Evolutionary conservation across 1,284 basidiomycete genomes (phyloP), one percentile per base, ranked within the genome.

Genomic region (Bondarzewia mesenterica): DNA sequence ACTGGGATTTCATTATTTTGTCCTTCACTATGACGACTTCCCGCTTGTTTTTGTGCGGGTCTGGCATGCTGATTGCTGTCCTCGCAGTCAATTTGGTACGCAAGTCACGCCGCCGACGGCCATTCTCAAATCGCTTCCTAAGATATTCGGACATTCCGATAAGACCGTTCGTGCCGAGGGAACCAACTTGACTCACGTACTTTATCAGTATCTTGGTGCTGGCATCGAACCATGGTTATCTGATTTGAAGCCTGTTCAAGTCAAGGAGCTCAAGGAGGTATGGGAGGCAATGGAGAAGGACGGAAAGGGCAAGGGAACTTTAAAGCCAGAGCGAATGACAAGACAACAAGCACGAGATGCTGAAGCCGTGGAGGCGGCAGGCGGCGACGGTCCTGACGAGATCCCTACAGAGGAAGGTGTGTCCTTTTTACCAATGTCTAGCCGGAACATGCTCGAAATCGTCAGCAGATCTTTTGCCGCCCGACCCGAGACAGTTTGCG

Each of bases 161-260:
- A 99, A 99, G 71, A 89, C 82, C 29, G 96, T 99, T 43, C 88
- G 96, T 52, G 82, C 92, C 1, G 96, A 99, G 68, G 95, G 93
- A 32, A 82, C 82, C 0, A 70, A 74, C 36, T 82, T 99, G 16
- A 77, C 83, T 0, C 81, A 88, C 56, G 73, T 76, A 3, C 69
- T 99, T 5, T 95, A 99, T 71, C 85, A 87, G 54, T 94, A 84
- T 63, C 82, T 99, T 54, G 96, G 96, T 20, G 72, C 87, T 1
- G 88, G 85, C 1, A 85, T 99, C 52, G 85, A 93, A 48, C 81
- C 93, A 40, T 92, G 85, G 68, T 71, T 99, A 8, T 71, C 80
- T n/a, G 90, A 96, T 56, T 77, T 99, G 53, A 99, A 99, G 65
- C 93, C 96, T 0, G 93, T 99, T n/a, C 96, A 99, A 66, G 83